Base-by-base conservation (phyloP, 2,329 filamentous ascomycete species). In the Ceratocystis ficicola region DNA sequence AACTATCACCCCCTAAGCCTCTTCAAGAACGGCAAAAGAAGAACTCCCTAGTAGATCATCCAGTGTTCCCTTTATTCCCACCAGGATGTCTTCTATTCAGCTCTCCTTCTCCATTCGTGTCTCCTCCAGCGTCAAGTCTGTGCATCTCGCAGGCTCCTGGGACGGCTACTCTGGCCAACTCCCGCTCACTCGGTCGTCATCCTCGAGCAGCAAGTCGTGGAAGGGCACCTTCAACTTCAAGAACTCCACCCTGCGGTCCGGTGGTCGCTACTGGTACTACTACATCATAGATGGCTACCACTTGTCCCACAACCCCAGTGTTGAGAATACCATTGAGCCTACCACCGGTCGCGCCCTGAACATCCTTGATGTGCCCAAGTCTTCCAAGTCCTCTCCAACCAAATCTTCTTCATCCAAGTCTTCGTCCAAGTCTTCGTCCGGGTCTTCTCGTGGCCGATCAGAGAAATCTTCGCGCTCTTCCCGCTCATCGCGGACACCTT, bases 231-330 rank as follows among this genome's bases (percentile, higher is more conserved):
- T 99, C 82, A 88, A 90, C 79, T 96, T 99, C 80, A 89, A 94
- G 79, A 88, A 87, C 75, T 79, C 85, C 69, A 93, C 90, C 68
- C 84, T 97, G 72, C 86, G 93, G 81, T 82, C 90, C 72, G 91
- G 93, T 75, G 86, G 90, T 76, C 87, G 93, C 75, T 97, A 97
- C 86, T 99, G 94, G 94, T 99, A 97, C 86, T 99, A 99, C 86
- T 99, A 96, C 83, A 96, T 97, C 86, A 94, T 97, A 77, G 94
- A 99, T 77, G 94, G 94, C 72, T 96, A 96, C 85, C 92, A 96
- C 77, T 88, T 95, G 76, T 92, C 92, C 69, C 93, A 97, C 83
- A 94, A 97, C 80, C 92, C 93, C 71, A 89, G 89, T 76, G 87
- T 91, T 76, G 81, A 88, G 73, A 93, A 88, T 74, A 95, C 89